phyloP scores from a whole-genome alignment of 345 rosid species.

The Eucalyptus dawsonii region DNA sequence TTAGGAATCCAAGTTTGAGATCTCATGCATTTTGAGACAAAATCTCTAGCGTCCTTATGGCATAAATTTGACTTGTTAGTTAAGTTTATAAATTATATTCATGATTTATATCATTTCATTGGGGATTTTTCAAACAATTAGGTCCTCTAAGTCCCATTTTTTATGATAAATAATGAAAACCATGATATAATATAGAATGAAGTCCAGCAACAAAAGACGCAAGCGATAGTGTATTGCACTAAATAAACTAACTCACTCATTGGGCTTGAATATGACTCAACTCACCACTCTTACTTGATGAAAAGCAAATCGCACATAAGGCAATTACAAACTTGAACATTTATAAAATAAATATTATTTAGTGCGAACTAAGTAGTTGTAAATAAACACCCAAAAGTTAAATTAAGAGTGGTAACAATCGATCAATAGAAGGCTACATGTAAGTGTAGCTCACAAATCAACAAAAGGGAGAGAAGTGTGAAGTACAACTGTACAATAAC shows the following conservation, averaged over 20 bases:
- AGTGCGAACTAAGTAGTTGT: accelerated
- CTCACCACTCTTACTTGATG: neutral
- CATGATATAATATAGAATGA: neutral
- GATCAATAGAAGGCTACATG: neutral
- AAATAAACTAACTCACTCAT: too few species aligned
- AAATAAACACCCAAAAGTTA: neutral
- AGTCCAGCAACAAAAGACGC: neutral
- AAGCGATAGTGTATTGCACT: accelerated
- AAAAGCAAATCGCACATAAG: neutral
- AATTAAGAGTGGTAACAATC: accelerated
- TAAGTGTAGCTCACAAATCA: neutral
- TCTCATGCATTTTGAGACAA: neutral
- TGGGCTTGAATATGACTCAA: too few species aligned
- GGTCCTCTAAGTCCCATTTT: too few species aligned
- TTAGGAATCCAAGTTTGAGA: neutral
- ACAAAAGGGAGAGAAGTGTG: neutral
- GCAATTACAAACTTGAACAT: neutral
- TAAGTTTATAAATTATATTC: neutral
- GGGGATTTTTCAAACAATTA: neutral
- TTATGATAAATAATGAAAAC: too few species aligned
- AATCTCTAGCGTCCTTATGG: too few species aligned
- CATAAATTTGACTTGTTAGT: neutral
- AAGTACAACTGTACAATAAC: neutral
- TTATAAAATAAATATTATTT: neutral
- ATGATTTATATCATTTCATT: neutral